Conservation (phyloP, 345 rosid species). For the Lepidium didymum region DNA sequence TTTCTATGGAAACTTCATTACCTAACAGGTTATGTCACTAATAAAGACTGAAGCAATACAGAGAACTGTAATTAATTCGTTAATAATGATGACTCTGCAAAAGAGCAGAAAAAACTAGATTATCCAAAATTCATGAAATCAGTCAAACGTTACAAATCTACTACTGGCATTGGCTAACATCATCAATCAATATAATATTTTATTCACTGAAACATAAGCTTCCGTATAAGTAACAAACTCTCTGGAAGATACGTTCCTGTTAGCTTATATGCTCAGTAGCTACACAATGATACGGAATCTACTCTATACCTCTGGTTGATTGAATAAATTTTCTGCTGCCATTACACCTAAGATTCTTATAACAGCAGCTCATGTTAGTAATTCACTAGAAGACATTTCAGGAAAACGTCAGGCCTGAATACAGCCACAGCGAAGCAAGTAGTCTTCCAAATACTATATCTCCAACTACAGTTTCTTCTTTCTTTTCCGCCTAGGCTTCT, state of each 20-base stretch:
- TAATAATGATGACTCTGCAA: not conserved
- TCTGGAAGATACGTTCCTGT: not conserved
- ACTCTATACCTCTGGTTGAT: not conserved
- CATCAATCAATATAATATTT: not conserved
- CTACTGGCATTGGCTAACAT: not conserved
- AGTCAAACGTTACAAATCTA: not conserved
- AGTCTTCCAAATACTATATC: not conserved
- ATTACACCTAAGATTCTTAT: not conserved
- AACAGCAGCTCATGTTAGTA: constrained; percentile 5
- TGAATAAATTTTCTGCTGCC: not conserved
- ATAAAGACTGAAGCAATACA: not conserved
- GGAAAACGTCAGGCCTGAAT: not conserved
- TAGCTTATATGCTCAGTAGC: constrained; percentile 1
- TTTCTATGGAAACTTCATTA: constrained; percentile 4
- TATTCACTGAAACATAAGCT: not conserved
- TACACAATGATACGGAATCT: constrained; percentile 11
- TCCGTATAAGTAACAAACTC: not conserved
- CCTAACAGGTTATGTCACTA: constrained; percentile 17
- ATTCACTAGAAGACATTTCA: not conserved
- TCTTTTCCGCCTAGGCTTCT: constrained; percentile 26
- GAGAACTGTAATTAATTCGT: not conserved
- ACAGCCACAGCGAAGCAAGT: not conserved
- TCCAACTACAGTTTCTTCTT: constrained; percentile 3
- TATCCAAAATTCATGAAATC: not conserved
- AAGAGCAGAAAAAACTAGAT: not conserved